These are phyloP conservation scores for Plantago coronopus DNA, from an alignment of 305 asterid genomes.

Conservation along the genomic window DNA sequence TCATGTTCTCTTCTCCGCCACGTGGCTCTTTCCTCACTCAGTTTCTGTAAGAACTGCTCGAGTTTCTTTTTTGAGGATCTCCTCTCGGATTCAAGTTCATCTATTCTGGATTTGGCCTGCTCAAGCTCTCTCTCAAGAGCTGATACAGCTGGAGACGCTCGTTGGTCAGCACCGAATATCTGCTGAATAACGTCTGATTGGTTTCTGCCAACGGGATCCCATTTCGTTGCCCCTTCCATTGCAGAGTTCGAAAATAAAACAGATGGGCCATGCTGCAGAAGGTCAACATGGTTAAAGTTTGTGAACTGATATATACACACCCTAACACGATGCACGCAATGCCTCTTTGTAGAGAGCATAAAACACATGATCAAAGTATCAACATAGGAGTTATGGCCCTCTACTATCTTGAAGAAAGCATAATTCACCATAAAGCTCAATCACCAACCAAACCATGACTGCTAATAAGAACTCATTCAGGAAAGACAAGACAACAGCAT, in stretches of 20 bases:
- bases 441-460: not conserved
- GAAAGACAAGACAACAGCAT: constrained; percentile 2
- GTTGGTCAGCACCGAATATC: constrained; percentile 29
- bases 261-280: constrained; percentile 51
- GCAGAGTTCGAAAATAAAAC: constrained; percentile 51
- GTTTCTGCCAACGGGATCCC: constrained; percentile 80
- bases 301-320: too few relatives aligned
- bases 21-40: constrained; percentile 72
- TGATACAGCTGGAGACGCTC: constrained; percentile 44
- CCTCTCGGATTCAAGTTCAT: constrained; percentile 72
- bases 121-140: constrained; percentile 70
- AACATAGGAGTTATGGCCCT: not conserved
- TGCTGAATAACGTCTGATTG: constrained; percentile 37
- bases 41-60: constrained; percentile 80
- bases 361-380: not conserved
- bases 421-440: constrained; percentile 6
- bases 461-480: not conserved
- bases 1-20: constrained; percentile 96
- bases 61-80: constrained; percentile 80
- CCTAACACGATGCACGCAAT: not conserved
- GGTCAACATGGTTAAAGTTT: not conserved
- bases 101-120: constrained; percentile 64
- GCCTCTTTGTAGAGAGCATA: not conserved
- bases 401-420: not conserved
- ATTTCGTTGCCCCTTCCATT: constrained; percentile 92